Evolutionary conservation across 352 stramenopile genomes (phyloP).

Genomic region (Phytophthora citricola): DNA sequence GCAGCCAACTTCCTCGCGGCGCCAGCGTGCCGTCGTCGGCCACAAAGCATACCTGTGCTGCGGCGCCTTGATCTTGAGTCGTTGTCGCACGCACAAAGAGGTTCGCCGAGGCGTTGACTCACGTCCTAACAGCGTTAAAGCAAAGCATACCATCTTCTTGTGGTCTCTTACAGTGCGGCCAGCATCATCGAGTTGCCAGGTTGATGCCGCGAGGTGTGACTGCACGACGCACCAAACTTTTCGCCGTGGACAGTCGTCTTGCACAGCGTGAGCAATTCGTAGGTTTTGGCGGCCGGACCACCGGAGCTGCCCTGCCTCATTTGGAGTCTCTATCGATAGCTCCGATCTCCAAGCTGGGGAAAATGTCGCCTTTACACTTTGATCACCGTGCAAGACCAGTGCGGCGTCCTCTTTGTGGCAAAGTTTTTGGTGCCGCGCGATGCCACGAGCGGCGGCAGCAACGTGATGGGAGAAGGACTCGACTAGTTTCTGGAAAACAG

Average conservation of each 20-base stretch:
- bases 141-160: slow-evolving; percentile 42
- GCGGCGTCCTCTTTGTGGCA: slow-evolving; percentile 1
- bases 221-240: slow-evolving; percentile 22
- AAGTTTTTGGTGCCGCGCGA: slow-evolving; percentile 11
- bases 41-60: slow-evolving; percentile 6
- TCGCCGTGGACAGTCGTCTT: slow-evolving; percentile 26
- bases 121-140: slow-evolving; percentile 12
- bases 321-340: not conserved
- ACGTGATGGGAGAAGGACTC: slow-evolving; percentile 21
- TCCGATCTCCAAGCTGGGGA: slow-evolving; percentile 20
- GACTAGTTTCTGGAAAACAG: slow-evolving; percentile 35
- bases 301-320: slow-evolving; percentile 20
- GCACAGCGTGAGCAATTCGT: slow-evolving; percentile 16
- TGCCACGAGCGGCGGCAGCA: slow-evolving; percentile 15
- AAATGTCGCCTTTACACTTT: slow-evolving; percentile 18
- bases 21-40: slow-evolving; percentile 11
- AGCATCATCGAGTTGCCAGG: slow-evolving; percentile 11
- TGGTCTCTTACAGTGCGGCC: slow-evolving; percentile 12
- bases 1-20: not conserved
- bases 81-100: slow-evolving; percentile 22
- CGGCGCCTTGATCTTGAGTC: slow-evolving; percentile 1
- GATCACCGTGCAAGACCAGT: slow-evolving; percentile 9
- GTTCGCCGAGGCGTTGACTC: slow-evolving; percentile 13
- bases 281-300: slow-evolving; percentile 12
- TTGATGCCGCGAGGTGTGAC: slow-evolving; percentile 12